These are phyloP conservation scores for Fusarium buxicola DNA, from an alignment of 2,329 filamentous ascomycete species.

Conservation along the genomic window DNA sequence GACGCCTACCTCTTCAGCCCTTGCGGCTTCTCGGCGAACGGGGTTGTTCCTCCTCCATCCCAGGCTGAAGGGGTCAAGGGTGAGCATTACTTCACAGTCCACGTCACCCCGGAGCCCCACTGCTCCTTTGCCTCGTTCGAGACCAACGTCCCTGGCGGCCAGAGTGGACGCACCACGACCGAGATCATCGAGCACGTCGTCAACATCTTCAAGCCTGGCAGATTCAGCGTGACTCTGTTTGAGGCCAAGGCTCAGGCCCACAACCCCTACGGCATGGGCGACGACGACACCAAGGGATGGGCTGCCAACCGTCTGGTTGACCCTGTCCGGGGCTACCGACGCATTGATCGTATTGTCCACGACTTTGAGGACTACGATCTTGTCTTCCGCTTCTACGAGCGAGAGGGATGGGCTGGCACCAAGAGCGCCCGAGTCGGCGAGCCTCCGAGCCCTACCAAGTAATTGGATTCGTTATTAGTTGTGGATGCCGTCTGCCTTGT, in stretches of 20 bases:
- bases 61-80: constrained; percentile 60
- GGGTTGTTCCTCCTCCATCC: constrained; percentile 82
- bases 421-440: constrained; percentile 67
- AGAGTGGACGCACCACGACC: constrained; percentile 87
- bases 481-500: background rate
- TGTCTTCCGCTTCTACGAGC: constrained; percentile 96
- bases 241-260: constrained; percentile 78
- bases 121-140: constrained; percentile 99
- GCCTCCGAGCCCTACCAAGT: constrained; percentile 50
- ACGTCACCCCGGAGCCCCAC: constrained; percentile 96
- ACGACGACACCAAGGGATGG: constrained; percentile 53
- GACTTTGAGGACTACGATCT: constrained; percentile 98
- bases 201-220: constrained; percentile 95
- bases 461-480: background rate
- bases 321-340: constrained; percentile 83
- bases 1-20: constrained; percentile 97
- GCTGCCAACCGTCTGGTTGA: constrained; percentile 72
- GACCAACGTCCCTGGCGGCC: constrained; percentile 92
- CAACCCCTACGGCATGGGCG: constrained; percentile 54
- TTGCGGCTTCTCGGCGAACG: constrained; percentile 97
- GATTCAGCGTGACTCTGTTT: constrained; percentile 96
- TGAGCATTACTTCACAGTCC: constrained; percentile 96
- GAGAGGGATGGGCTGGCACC: constrained; percentile 77
- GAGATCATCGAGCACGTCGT: constrained; percentile 96
- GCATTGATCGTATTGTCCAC: constrained; percentile 95